Conservation (phyloP, 2,329 filamentous ascomycete genomes). For the Hymenoscyphus albidus region DNA sequence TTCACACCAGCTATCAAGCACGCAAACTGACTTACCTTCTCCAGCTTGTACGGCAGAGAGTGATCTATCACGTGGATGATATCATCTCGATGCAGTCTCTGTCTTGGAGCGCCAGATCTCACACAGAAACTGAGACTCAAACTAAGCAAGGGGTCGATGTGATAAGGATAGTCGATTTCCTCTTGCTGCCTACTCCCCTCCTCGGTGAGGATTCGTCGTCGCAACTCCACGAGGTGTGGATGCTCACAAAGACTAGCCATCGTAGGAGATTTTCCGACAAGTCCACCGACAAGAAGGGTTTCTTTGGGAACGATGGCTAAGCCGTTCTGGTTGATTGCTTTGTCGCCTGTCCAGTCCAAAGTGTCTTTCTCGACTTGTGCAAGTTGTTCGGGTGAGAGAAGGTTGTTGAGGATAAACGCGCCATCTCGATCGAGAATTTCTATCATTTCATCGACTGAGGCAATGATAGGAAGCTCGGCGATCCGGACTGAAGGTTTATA, state of each 20-base stretch:
- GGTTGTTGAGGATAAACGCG: background rate
- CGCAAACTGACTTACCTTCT: conserved; percentile 1
- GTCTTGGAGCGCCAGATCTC: background rate
- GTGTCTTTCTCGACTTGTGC: background rate
- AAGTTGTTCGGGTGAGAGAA: background rate
- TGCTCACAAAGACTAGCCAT: background rate
- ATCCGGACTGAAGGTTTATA: background rate
- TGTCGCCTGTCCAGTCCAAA: background rate
- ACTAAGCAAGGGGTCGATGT: background rate
- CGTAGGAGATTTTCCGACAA: background rate
- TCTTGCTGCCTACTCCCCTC: background rate
- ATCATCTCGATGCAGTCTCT: background rate
- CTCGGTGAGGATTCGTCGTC: background rate
- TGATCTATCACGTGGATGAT: background rate
- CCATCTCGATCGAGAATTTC: background rate
- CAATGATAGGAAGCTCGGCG: background rate
- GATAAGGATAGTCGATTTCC: background rate
- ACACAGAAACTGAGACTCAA: background rate
- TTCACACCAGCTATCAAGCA: background rate
- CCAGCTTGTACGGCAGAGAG: background rate
- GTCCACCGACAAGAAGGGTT: background rate
- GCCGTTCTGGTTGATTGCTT: background rate
- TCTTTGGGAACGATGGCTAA: background rate
- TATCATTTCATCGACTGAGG: background rate
- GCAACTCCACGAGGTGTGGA: background rate